Evolutionary conservation across 371 early-diverging fungal genomes (phyloP), one percentile per base, ranked within the genome.

Genomic region (Mycotypha africana): DNA sequence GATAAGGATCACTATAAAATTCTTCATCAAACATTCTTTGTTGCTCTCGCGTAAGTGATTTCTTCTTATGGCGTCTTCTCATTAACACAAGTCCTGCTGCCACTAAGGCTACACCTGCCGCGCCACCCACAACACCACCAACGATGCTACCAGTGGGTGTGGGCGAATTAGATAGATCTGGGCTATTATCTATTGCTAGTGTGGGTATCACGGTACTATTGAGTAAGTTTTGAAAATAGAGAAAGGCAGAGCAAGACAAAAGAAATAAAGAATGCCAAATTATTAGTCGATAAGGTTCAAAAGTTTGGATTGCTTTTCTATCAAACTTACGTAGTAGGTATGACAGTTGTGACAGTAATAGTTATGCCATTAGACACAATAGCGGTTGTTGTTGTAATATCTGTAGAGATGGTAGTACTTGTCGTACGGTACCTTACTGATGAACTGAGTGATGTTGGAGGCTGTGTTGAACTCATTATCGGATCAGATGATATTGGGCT

Each of bases 191-290:
- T 15, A 51, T 30, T 10, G 55, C 61, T 12, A 58, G 35, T 7
- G 55, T 54, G 20, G 64, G 64, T 28, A 63, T 56, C 19, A 63
- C 59, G 15, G 56, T 63, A 4, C 65, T 65, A 52, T 26, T 19
- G 41, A 36, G n/a, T n/a, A 14, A 32, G 8, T 15, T 22, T 14
- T 14, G 25, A 20, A 21, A 15, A 33, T 37, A 19, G 17, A 45
- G 35, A 11, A 23, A 42, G 8, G 21, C 21, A 7, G 21, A 32
- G 22, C 8, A 42, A 22, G 8, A 36, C 30, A 22, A 39, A 28
- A 28, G 5, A 28, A 28, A 28, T 28, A 28, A 8, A 28, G 5
- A 8, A 28, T n/a, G n/a, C n/a, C n/a, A n/a, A n/a, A n/a, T n/a
- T n/a, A n/a, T n/a, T n/a, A n/a, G n/a, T n/a, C n/a, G n/a, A n/a